Evolutionary conservation across 257 asterid species (phyloP).

Genomic region (Capsicum pubescens): DNA sequence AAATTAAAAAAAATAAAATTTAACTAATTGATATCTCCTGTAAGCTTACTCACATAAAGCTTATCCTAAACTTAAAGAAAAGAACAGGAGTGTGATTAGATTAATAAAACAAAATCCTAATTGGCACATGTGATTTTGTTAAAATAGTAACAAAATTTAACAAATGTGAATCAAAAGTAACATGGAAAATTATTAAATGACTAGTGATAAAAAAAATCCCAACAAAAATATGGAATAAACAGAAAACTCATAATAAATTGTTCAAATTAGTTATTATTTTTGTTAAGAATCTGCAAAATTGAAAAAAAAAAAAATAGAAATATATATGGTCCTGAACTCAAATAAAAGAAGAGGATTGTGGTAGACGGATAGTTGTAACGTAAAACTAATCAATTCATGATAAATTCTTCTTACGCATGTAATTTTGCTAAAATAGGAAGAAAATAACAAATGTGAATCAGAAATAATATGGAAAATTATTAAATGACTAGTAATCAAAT

Average conservation of each 20-base stretch:
- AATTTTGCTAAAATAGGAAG: not conserved
- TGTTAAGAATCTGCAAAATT: not conserved
- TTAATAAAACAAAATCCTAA: too few species aligned
- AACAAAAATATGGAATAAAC: not conserved
- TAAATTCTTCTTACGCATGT: not conserved
- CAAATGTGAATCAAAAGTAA: not conserved
- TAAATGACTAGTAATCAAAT: not conserved
- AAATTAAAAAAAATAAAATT: too few species aligned
- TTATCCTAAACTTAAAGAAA: not conserved
- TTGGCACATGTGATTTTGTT: not conserved
- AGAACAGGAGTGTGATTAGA: not conserved
- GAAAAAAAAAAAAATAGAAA: not conserved
- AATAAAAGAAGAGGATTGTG: too few species aligned
- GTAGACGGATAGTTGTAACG: too few species aligned
- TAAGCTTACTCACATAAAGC: not conserved
- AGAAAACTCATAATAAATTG: not conserved
- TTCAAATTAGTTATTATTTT: not conserved
- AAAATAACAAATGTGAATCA: not conserved
- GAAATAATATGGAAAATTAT: not conserved
- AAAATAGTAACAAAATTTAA: not conserved
- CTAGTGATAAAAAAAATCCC: not conserved
- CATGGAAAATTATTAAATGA: not conserved
- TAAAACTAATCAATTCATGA: not conserved
- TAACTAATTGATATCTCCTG: too few species aligned
- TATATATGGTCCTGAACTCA: not conserved